These are phyloP conservation scores for Ensete glaucum DNA, from an alignment of 176 grass and related monocot genomes.

Conservation along the genomic window DNA sequence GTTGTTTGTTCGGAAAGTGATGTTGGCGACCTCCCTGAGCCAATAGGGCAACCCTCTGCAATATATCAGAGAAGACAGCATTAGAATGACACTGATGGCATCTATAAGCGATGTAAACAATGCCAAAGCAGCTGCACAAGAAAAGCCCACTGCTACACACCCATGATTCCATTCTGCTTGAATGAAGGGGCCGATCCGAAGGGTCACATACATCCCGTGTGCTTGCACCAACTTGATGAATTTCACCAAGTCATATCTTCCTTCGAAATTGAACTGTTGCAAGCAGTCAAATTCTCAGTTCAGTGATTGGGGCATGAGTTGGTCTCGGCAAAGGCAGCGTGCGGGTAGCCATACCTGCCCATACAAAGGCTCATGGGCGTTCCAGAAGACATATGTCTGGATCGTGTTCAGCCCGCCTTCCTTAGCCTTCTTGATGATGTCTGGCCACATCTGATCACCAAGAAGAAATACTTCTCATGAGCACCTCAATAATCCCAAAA, in stretches of 20 bases:
- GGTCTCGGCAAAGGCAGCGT: neutral
- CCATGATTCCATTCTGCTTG: slow-evolving; percentile 92
- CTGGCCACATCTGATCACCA: slow-evolving; percentile 54
- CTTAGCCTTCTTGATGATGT: slow-evolving; percentile 46
- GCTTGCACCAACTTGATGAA: slow-evolving; percentile 54
- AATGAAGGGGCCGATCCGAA: slow-evolving; percentile 72
- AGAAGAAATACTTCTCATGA: slow-evolving; percentile 6
- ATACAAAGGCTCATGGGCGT: slow-evolving; percentile 57
- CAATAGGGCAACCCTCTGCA: slow-evolving; percentile 73
- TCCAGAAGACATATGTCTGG: slow-evolving; percentile 89
- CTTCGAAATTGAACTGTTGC: slow-evolving; percentile 69
- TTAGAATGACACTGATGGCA: neutral
- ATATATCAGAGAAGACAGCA: slow-evolving; percentile 1
- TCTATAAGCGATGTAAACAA: neutral
- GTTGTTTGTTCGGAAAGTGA: slow-evolving; percentile 73
- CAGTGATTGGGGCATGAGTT: neutral
- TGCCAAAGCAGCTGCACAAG: neutral
- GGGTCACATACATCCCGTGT: slow-evolving; percentile 41
- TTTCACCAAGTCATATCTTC: slow-evolving; percentile 45
- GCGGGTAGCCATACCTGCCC: slow-evolving; percentile 41
- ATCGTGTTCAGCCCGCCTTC: slow-evolving; percentile 76
- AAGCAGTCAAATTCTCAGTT: neutral
- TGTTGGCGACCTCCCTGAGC: slow-evolving; percentile 60
- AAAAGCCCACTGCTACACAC: slow-evolving; percentile 25
- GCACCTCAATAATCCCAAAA: slow-evolving; percentile 5